phyloP scores from a whole-genome alignment of 176 grass and related monocot species.

The Lolium multiflorum region DNA sequence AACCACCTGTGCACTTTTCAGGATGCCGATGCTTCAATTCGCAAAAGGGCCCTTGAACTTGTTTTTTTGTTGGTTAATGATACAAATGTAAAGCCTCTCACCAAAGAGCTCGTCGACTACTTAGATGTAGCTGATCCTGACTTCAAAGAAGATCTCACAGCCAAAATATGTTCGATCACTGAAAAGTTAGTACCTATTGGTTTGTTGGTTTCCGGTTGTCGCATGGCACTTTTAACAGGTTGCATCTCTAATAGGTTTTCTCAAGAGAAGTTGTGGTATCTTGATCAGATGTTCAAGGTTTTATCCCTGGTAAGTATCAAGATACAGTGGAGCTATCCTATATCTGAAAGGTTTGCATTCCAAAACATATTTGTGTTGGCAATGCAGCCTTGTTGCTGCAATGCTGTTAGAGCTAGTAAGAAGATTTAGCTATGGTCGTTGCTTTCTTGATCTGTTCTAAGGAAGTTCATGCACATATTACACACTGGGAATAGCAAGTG shows the following conservation, averaged over 20 bases:
- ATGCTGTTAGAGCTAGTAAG: conserved; percentile 11
- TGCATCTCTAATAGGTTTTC: conserved; percentile 76
- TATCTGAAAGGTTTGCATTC: conserved; percentile 26
- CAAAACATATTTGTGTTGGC: conserved; percentile 17
- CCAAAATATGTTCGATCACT: conserved; percentile 85
- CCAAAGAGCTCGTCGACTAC: conserved; percentile 91
- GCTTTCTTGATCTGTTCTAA: neutral
- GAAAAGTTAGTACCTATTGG: conserved; percentile 70
- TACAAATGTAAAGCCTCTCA: conserved; percentile 88
- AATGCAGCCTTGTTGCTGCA: neutral
- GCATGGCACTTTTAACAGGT: conserved; percentile 36
- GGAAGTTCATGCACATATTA: neutral
- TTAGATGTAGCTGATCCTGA: conserved; percentile 85
- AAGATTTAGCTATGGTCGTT: neutral
- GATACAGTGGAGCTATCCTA: conserved; percentile 23
- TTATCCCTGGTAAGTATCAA: conserved; percentile 86
- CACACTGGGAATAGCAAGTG: conserved; percentile 13
- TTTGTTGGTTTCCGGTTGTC: conserved; percentile 20
- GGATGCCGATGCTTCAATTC: conserved; percentile 98
- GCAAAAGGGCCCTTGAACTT: conserved; percentile 97
- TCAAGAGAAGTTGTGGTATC: conserved; percentile 96
- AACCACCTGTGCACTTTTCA: conserved; percentile 55
- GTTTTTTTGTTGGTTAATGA: conserved; percentile 88
- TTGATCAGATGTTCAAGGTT: conserved; percentile 98
- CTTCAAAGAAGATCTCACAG: conserved; percentile 93